Base-by-base conservation (phyloP, 371 early-diverging fungal genomes). In the Rhizopus delemar region DNA sequence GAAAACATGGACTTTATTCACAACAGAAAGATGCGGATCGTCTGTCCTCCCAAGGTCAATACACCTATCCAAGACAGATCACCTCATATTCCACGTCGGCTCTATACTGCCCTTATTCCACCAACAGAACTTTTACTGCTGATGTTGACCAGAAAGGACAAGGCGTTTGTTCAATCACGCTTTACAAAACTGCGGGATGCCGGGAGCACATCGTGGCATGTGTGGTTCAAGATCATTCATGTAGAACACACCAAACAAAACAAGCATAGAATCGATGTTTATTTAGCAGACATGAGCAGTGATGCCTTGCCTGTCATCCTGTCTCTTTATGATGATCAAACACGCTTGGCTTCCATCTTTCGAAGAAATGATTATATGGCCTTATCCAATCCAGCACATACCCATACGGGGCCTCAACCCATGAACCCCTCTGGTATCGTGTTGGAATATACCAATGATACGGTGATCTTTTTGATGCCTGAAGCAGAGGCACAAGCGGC, bases 161-260 rank as follows among this genome's bases (percentile, higher is more conserved):
- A 48, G 4, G 28, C 46, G 12, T 78, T 73, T 63, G 63, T 78
- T 6, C 50, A 55, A 7, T 29, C 29, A 16, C 57, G 11, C 15
- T 59, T 34, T 46, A 32, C 33, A 45, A 46, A 29, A 13, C 8
- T 13, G 45, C 50, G 8, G 38, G 52, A 22, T 48, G 38, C 32
- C 3, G 6, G 8, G 2, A 28, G 11, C n/a, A 8, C n/a, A 12
- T 11, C 8, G 34, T 57, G 59, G 39, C 56, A 61, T 29, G 46
- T 78, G 2, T 78, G 78, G 78, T 63, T 75, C 32, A 73, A 75
- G 58, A 53, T 77, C 1, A 64, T 71, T 7, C 69, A 75, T 58
- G 63, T 74, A 0, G 78, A 78, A 5, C 41, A 63, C 16, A 5
- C 57, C 2, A 70, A 64, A 31, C 16, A 62, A 7, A 56, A 57